phyloP scores from a whole-genome alignment of 2,329 filamentous ascomycete genomes.

The Bertia moriformis region DNA sequence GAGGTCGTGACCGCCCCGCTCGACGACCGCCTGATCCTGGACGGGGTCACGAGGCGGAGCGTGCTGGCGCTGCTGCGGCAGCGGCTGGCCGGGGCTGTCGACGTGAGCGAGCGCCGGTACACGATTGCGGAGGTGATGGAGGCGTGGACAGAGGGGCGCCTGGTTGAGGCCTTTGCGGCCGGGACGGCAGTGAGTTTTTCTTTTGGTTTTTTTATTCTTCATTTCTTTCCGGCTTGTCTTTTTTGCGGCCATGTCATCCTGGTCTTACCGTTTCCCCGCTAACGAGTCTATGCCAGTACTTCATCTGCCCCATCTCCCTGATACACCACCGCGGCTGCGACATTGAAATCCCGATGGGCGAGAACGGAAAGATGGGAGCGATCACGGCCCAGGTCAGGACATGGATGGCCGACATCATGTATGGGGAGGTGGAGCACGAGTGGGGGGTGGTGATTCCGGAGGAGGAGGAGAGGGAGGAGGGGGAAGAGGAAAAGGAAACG shows the following conservation, averaged over 20 bases:
- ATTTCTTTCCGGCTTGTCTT: no score
- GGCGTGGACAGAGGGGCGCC: neutral
- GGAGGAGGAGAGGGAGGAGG: no score
- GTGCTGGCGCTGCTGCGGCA: slow-evolving; percentile 61
- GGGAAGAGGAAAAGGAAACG: no score
- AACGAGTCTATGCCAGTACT: slow-evolving; percentile 33
- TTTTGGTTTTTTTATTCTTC: no score
- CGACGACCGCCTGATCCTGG: slow-evolving; percentile 69
- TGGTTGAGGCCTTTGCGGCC: neutral
- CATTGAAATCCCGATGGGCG: slow-evolving; percentile 45
- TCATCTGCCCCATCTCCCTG: slow-evolving; percentile 52
- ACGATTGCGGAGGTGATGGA: neutral
- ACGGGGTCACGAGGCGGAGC: slow-evolving; percentile 74
- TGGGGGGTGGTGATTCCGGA: slow-evolving; percentile 59
- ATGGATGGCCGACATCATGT: slow-evolving; percentile 62
- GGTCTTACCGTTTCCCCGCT: neutral
- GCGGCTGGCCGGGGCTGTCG: slow-evolving; percentile 41
- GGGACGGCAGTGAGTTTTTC: neutral
- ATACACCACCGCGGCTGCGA: slow-evolving; percentile 55
- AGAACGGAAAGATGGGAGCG: slow-evolving; percentile 31
- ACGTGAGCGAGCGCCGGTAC: slow-evolving; percentile 42
- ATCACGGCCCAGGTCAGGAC: slow-evolving; percentile 48
- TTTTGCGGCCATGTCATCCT: no score
- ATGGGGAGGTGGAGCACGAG: slow-evolving; percentile 50
- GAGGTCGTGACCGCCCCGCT: slow-evolving; percentile 75